Conservation (phyloP, 371 early-diverging fungal genomes). For the Circinella minor region DNA sequence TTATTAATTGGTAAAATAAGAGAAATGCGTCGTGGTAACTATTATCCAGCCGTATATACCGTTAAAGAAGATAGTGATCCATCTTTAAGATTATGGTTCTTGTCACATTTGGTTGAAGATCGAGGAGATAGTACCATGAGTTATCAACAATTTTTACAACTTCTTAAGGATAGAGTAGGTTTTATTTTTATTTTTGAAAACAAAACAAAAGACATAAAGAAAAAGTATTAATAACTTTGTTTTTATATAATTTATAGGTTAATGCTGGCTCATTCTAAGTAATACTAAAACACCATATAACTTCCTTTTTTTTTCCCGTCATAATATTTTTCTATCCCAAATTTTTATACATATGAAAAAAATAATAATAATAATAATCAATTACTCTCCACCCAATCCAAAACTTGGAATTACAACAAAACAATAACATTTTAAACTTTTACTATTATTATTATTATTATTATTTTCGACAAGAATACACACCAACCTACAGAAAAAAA, state of each 20-base stretch:
- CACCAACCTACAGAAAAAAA: too few relatives aligned
- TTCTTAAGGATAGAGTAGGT: constrained; percentile 63
- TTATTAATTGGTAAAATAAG: constrained; percentile 60
- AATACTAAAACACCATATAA: not conserved
- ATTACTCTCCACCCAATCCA: too few relatives aligned
- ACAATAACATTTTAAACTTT: too few relatives aligned
- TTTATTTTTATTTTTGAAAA: not conserved
- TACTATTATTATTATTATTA: too few relatives aligned
- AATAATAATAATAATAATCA: not conserved
- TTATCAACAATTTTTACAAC: constrained; percentile 82
- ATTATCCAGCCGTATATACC: constrained; percentile 72
- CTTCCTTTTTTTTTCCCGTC: not conserved
- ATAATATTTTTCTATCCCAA: not conserved
- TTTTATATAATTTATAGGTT: constrained; percentile 3
- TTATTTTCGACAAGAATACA: too few relatives aligned
- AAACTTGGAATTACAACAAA: too few relatives aligned
- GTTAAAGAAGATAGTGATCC: constrained; percentile 95
- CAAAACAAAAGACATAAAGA: not conserved
- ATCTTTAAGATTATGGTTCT: constrained; percentile 78
- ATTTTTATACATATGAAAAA: not conserved
- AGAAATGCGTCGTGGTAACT: constrained; percentile 61
- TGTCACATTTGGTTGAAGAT: constrained; percentile 90
- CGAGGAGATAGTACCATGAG: constrained; percentile 80
- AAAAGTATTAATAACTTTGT: not conserved
- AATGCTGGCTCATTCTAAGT: constrained; percentile 19